Base-by-base conservation (phyloP, 2,329 filamentous ascomycete species). In the Penicillium psychrosexuale region DNA sequence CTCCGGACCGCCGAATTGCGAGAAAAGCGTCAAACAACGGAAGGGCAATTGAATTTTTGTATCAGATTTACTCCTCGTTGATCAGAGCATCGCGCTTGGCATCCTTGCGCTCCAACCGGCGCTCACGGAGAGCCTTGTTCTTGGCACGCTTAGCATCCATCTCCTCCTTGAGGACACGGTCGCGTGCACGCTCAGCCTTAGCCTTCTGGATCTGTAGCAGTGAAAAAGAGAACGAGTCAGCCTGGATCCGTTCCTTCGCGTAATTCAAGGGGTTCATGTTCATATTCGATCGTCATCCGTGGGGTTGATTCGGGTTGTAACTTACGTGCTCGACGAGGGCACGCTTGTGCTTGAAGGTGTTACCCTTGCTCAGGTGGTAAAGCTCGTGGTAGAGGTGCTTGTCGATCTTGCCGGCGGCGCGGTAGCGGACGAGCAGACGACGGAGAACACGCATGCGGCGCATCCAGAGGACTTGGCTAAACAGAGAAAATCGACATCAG, bases 291-390 rank as follows among this genome's bases (percentile, higher is more conserved):
- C 28, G 34, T 38, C 31, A 57, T 55, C 27, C 44, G 47, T 55
- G 27, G 51, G 51, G 28, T 24, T 28, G 31, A 43, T 39, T 39
- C 30, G 52, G 30, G 53, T 59, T 55, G 55, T 53, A 52, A 73
- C 94, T 77, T 95, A 99, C 94, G 85, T 99, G 94, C 87, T 99
- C 94, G 78, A 99, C 91, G 74, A 99, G 88, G 76, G 92, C 94
- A 82, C 94, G 89, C 92, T 97, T 99, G 91, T 99, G 94, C 92
- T 99, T 99, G 90, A 99, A 99, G 80, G 94, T 93, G 89, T 99
- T 99, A 95, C 94, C 95, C 92, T 99, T 99, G 88, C 90, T 94
- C 78, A 96, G 84, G 82, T 97, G 94, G 87, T 99, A 99, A 70
- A 99, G 91, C 84, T 97, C 92, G 87, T 99, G 94, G 88, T 99